These are phyloP conservation scores for Mortierella sp. DNA, from an alignment of 371 early-diverging fungal species.

Conservation along the genomic window DNA sequence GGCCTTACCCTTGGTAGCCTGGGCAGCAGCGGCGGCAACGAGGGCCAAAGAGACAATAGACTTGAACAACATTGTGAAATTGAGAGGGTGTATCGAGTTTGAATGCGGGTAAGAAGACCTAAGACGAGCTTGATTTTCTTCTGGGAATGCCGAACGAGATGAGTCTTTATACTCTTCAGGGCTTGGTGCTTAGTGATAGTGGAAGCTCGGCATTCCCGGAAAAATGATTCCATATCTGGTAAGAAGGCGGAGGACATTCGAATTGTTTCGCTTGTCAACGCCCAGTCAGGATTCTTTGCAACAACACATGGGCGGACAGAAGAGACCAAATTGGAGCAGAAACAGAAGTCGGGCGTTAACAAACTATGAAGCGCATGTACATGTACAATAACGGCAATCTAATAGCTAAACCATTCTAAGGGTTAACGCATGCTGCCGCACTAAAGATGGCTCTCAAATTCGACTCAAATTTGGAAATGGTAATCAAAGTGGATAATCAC, in stretches of 20 bases:
- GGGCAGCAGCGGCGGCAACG: constrained; percentile 66
- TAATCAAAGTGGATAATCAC: constrained; percentile 5
- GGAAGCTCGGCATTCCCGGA: constrained; percentile 11
- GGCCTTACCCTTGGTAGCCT: constrained; percentile 51
- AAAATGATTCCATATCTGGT: constrained; percentile 22
- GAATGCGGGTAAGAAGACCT: not conserved
- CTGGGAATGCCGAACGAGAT: not conserved
- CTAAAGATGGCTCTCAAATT: constrained; percentile 15
- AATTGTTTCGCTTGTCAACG: not conserved
- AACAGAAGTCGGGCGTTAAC: not conserved
- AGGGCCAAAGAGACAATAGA: constrained; percentile 61
- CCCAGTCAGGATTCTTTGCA: constrained; percentile 5
- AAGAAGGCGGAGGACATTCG: not conserved
- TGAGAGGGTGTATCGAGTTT: not conserved
- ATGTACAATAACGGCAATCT: not conserved
- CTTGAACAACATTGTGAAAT: constrained; percentile 27
- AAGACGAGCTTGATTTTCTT: constrained; percentile 10
- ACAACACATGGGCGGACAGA: constrained; percentile 18
- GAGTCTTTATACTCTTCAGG: constrained; percentile 14
- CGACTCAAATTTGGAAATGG: constrained; percentile 6
- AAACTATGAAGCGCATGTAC: not conserved
- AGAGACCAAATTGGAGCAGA: not conserved
- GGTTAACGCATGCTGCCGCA: not conserved
- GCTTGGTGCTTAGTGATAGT: not conserved
- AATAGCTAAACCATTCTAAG: not conserved